A percentile compares a stretch with the other conserved stretches of the same genome.
Conservation (phyloP, 208 protist genomes). For the Leishmania major region DNA sequence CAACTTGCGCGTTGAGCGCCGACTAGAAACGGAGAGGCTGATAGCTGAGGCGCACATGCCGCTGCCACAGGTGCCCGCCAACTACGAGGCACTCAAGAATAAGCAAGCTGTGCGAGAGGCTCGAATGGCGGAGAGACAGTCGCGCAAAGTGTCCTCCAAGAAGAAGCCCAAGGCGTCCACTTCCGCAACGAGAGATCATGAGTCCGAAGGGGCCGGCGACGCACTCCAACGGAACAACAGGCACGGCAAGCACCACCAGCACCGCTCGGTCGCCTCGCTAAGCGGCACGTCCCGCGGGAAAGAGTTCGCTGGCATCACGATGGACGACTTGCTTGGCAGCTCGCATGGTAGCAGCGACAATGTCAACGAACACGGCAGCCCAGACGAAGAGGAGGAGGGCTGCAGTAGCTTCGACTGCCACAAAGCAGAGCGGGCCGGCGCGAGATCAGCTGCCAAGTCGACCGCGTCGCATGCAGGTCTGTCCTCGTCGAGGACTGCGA, state of each 20-base stretch:
- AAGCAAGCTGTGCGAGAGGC: constrained; percentile 19
- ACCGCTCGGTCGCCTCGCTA: not conserved
- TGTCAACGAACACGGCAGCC: not conserved
- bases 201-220: not conserved
- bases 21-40: constrained; percentile 52
- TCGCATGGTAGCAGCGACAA: constrained; percentile 21
- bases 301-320: constrained; percentile 22
- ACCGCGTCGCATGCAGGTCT: not conserved
- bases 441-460: not conserved
- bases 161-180: constrained; percentile 17
- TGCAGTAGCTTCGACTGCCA: not conserved
- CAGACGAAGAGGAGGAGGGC: not conserved
- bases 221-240: not conserved
- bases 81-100: constrained; percentile 31
- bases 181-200: not conserved
- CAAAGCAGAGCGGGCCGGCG: not conserved
- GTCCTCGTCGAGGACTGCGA: not conserved
- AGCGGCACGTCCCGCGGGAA: not conserved
- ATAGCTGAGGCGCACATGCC: constrained; percentile 35
- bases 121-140: constrained; percentile 34
- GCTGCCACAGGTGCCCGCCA: constrained; percentile 55
- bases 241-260: constrained; percentile 1
- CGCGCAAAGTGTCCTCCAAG: constrained; percentile 19
- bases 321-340: constrained; percentile 59
- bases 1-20: constrained; percentile 74